These are phyloP conservation scores for Starmerella floricola DNA, from an alignment of 805 yeast genomes.

Conservation along the genomic window DNA sequence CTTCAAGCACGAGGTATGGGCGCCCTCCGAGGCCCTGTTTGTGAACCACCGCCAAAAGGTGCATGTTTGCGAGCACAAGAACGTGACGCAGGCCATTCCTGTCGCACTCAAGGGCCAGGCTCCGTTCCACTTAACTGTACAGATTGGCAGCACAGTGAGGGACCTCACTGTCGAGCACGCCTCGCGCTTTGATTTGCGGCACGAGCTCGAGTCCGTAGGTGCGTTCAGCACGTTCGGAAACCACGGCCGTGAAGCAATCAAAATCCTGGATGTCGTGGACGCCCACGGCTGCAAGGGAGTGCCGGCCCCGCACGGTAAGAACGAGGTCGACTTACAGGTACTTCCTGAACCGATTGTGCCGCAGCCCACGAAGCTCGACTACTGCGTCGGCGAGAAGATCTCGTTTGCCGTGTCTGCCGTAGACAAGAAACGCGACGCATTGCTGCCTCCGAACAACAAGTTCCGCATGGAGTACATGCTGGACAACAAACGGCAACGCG, in stretches of 20 bases:
- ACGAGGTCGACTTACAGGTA: conserved; percentile 5
- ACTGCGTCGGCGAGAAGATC: conserved; percentile 86
- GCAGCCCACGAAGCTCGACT: conserved; percentile 6
- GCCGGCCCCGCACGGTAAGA: not conserved
- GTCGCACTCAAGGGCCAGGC: conserved; percentile 14
- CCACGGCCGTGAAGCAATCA: conserved; percentile 1
- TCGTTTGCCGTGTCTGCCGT: conserved; percentile 59
- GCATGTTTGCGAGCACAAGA: conserved; percentile 5
- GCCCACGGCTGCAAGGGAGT: conserved; percentile 10
- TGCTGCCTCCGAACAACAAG: conserved; percentile 49
- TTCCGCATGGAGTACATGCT: conserved; percentile 44
- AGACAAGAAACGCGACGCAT: conserved; percentile 25
- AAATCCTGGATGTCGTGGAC: conserved; percentile 10
- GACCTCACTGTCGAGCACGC: not conserved
- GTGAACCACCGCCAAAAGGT: not conserved
- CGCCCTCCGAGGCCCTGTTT: conserved; percentile 10
- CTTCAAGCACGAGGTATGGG: conserved; percentile 13
- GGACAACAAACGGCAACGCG: conserved; percentile 4
- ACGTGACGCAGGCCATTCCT: conserved; percentile 2
- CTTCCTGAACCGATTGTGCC: conserved; percentile 10
- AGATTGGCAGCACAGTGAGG: conserved; percentile 5
- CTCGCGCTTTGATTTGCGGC: conserved; percentile 4
- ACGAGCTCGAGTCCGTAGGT: too few species aligned
- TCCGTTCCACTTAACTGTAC: conserved; percentile 11
- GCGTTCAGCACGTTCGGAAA: not conserved